These are phyloP conservation scores for Microbotryum intermedium DNA, from an alignment of 1,284 basidiomycete genomes.

Conservation along the genomic window DNA sequence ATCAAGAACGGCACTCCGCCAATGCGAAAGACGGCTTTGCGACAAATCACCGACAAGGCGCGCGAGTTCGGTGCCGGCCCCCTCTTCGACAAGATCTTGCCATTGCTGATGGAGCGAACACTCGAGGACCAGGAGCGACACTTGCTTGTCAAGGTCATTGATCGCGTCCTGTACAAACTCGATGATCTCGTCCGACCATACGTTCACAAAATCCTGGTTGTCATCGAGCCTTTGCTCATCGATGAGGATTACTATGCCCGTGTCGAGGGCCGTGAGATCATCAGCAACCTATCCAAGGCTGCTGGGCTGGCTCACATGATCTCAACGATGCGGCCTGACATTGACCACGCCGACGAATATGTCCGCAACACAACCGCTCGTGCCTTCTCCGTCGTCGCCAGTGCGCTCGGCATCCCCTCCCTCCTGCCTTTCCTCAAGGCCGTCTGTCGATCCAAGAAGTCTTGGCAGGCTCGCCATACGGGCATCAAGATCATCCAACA, in stretches of 20 bases:
- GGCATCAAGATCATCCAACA: constrained; percentile 99
- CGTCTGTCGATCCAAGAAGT: constrained; percentile 97
- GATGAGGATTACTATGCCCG: constrained; percentile 99
- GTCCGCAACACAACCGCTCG: constrained; percentile 98
- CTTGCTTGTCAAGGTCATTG: constrained; percentile 97
- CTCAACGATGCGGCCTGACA: constrained; percentile 99
- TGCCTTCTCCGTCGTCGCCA: constrained; percentile 97
- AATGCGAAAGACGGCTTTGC: constrained; percentile 91
- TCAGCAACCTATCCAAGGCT: constrained; percentile 96
- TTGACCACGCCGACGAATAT: constrained; percentile 98
- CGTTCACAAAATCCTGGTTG: constrained; percentile 98
- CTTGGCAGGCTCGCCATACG: constrained; percentile 98
- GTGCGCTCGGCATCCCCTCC: constrained; percentile 93
- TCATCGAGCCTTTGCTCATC: constrained; percentile 97
- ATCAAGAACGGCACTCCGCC: constrained; percentile 99
- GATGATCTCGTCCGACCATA: constrained; percentile 98
- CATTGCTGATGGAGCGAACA: constrained; percentile 96
- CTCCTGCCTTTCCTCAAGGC: constrained; percentile 96
- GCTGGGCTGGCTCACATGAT: constrained; percentile 99
- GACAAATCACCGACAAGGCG: constrained; percentile 99
- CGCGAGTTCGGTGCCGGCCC: constrained; percentile 97
- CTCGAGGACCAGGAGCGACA: constrained; percentile 99
- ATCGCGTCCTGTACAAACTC: constrained; percentile 96
- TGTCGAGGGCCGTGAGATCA: constrained; percentile 98
- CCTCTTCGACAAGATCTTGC: constrained; percentile 98